Conservation (phyloP, 169 alveolate species). For the Plasmodium falciparum region DNA sequence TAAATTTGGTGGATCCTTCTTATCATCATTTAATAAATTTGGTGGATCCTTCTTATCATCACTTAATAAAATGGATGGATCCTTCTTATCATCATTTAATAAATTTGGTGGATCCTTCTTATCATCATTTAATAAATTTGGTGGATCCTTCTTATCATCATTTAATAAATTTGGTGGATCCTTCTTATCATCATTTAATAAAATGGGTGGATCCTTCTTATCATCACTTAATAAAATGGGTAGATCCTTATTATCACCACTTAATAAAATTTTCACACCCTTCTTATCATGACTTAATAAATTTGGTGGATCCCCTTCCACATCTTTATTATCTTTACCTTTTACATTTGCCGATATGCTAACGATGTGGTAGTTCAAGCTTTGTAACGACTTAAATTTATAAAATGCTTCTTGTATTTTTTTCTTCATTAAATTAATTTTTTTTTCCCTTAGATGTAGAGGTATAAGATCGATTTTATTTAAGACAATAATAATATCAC, state of each 20-base stretch:
- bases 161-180: not conserved
- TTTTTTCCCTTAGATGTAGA: constrained; percentile 82
- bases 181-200: not conserved
- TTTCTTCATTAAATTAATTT: constrained; percentile 75
- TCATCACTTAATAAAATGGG: not conserved
- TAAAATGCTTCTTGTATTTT: constrained; percentile 72
- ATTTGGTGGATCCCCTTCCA: constrained; percentile 26
- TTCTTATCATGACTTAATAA: not conserved
- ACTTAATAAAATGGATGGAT: no score
- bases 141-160: not conserved
- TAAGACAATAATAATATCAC: constrained; percentile 89
- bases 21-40: not conserved
- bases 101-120: not conserved
- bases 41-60: not conserved
- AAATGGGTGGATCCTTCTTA: not conserved
- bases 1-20: not conserved
- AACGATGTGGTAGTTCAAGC: constrained; percentile 81
- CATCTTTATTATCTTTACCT: constrained; percentile 75
- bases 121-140: no score
- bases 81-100: not conserved
- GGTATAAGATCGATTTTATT: constrained; percentile 93
- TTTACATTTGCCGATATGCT: constrained; percentile 82
- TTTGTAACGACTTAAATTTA: constrained; percentile 75
- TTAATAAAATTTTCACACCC: no score
- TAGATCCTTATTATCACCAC: not conserved